These are phyloP conservation scores for Phytophthora melonis DNA, from an alignment of 352 stramenopile species.

Conservation along the genomic window DNA sequence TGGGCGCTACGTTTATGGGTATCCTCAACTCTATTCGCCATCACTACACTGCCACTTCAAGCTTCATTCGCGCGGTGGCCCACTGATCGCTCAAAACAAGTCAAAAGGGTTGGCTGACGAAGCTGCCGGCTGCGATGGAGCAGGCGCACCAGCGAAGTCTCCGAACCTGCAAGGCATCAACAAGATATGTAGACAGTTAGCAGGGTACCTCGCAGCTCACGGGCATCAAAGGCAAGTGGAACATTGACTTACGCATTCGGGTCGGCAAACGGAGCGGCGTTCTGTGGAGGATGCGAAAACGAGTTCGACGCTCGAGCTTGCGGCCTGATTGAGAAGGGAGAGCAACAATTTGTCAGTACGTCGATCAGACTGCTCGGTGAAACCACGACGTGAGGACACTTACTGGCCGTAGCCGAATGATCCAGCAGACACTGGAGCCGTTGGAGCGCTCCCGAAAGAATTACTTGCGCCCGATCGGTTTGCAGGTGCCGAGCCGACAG, in stretches of 20 bases:
- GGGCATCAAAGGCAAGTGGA: background rate
- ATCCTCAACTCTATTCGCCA: constrained; percentile 45
- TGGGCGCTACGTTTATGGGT: constrained; percentile 22
- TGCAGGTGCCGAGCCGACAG: constrained; percentile 23
- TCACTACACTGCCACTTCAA: constrained; percentile 20
- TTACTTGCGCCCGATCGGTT: constrained; percentile 26
- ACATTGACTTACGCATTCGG: constrained; percentile 52
- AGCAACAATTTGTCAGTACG: constrained; percentile 17
- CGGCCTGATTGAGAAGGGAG: constrained; percentile 21
- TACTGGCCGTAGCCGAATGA: constrained; percentile 55
- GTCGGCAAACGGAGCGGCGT: constrained; percentile 44
- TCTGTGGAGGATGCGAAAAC: constrained; percentile 52
- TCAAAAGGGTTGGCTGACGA: constrained; percentile 82
- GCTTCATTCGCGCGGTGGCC: constrained; percentile 18
- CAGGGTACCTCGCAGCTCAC: background rate
- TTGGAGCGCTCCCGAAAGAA: constrained; percentile 34
- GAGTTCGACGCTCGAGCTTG: constrained; percentile 36
- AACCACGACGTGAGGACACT: constrained; percentile 7
- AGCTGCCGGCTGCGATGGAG: constrained; percentile 38
- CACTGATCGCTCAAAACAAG: constrained; percentile 71
- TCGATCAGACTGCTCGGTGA: background rate
- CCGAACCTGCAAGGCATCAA: constrained; percentile 48
- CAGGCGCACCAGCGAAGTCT: constrained; percentile 55
- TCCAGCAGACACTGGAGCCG: constrained; percentile 30
- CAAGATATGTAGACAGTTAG: constrained; percentile 18